A percentile compares a stretch with the other conserved stretches of the same genome.
Evolutionary conservation across 2,329 filamentous ascomycete genomes (phyloP).

Genomic region (Arthrobotrys sinensis): DNA sequence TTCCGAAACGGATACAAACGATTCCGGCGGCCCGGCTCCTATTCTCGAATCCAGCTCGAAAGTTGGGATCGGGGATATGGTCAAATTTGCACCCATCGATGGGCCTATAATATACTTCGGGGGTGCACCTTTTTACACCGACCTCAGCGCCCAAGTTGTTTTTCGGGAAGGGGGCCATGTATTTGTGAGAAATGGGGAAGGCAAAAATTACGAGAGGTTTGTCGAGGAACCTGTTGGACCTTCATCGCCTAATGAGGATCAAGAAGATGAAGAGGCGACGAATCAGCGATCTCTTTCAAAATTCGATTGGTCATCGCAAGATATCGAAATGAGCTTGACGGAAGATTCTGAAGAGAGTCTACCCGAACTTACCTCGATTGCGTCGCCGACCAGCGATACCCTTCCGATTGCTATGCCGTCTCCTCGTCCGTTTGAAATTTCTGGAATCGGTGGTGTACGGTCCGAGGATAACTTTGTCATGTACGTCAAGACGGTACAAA

Average conservation of each 20-base stretch:
- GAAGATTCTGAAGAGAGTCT: conserved; percentile 68
- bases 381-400: conserved; percentile 34
- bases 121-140: conserved; percentile 83
- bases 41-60: conserved; percentile 51
- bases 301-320: conserved; percentile 39
- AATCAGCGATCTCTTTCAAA: conserved; percentile 26
- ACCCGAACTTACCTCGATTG: conserved; percentile 32
- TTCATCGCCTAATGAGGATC: conserved; percentile 31
- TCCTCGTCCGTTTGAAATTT: conserved; percentile 71
- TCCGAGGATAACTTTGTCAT: conserved; percentile 78
- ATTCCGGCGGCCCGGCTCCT: conserved; percentile 49
- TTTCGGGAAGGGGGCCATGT: conserved; percentile 69
- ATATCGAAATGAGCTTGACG: conserved; percentile 68
- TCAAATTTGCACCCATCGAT: conserved; percentile 49
- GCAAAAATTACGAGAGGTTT: conserved; percentile 39
- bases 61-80: conserved; percentile 38
- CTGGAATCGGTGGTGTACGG: conserved; percentile 74
- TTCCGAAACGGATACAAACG: conserved; percentile 34
- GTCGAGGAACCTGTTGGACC: conserved; percentile 60
- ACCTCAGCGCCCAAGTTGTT: conserved; percentile 73
- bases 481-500: conserved; percentile 68
- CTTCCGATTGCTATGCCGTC: conserved; percentile 57
- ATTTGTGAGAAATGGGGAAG: conserved; percentile 58
- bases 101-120: conserved; percentile 89
- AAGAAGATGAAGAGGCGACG: not conserved